Evolutionary conservation across 2,329 filamentous ascomycete species (phyloP).

Genomic region (Phialophora chinensis): DNA sequence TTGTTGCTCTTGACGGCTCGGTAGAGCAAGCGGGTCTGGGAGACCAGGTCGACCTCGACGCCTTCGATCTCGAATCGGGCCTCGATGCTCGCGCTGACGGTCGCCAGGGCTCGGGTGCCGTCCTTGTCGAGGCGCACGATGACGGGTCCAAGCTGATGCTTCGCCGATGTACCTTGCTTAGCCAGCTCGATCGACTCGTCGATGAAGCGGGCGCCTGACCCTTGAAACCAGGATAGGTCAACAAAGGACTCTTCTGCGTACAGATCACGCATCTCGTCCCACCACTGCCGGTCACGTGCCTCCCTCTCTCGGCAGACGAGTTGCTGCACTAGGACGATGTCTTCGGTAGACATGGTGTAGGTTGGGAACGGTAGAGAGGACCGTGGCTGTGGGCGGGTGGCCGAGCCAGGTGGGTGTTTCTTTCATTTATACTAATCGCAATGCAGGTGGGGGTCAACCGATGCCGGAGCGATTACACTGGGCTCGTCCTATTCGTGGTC

Average conservation of each 20-base stretch:
- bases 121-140: neutral
- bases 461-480: neutral
- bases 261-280: slow-evolving; percentile 10
- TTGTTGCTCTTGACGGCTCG: neutral
- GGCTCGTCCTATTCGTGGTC: neutral
- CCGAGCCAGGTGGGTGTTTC: no score
- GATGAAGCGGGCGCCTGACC: neutral
- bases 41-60: neutral
- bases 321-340: slow-evolving; percentile 12
- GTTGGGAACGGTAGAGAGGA: no score
- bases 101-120: neutral
- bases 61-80: neutral
- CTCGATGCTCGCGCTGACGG: slow-evolving; percentile 4
- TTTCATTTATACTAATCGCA: no score
- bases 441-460: neutral
- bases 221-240: slow-evolving; percentile 13
- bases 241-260: slow-evolving; percentile 15
- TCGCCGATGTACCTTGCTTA: neutral
- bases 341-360: neutral
- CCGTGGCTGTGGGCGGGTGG: no score
- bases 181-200: slow-evolving; percentile 2
- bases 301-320: slow-evolving; percentile 12
- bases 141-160: neutral
- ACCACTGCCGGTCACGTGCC: slow-evolving; percentile 13
- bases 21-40: slow-evolving; percentile 10